These are phyloP conservation scores for Pachyrhizus erosus DNA, from an alignment of 306 rosid genomes.

Conservation along the genomic window DNA sequence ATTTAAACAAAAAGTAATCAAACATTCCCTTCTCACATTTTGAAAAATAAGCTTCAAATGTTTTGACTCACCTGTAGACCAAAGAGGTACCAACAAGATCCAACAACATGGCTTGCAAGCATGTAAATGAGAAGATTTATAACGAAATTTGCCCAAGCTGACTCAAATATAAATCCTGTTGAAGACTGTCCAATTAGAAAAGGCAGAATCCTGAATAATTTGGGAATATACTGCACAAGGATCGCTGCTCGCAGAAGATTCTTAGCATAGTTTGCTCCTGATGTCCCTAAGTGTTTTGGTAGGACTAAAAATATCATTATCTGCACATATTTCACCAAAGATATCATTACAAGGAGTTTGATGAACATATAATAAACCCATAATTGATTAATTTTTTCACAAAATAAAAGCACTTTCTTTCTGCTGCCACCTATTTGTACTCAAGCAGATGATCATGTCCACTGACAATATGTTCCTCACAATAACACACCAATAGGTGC, in stretches of 20 bases:
- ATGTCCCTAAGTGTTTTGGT: conserved; percentile 56
- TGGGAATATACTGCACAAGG: conserved; percentile 79
- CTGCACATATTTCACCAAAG: conserved; percentile 53
- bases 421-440: not conserved
- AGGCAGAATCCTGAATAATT: conserved; percentile 70
- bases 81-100: conserved; percentile 84
- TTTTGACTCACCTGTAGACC: conserved; percentile 73
- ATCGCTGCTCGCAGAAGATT: conserved; percentile 67
- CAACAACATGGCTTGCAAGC: conserved; percentile 77
- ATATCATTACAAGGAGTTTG: conserved; percentile 8
- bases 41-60: not conserved
- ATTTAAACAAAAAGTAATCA: not conserved
- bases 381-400: conserved; percentile 9
- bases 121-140: conserved; percentile 78
- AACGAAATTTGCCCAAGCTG: conserved; percentile 78
- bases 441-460: not conserved
- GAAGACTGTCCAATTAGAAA: conserved; percentile 72
- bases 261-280: conserved; percentile 83
- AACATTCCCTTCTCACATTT: not conserved
- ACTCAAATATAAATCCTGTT: conserved; percentile 80
- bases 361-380: not conserved
- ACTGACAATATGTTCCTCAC: not conserved
- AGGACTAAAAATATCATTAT: conserved; percentile 60
- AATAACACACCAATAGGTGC: not conserved
- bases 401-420: not conserved